These are phyloP conservation scores for Martiniozyma asiatica DNA, from an alignment of 1,139 yeast genomes.

Conservation along the genomic window DNA sequence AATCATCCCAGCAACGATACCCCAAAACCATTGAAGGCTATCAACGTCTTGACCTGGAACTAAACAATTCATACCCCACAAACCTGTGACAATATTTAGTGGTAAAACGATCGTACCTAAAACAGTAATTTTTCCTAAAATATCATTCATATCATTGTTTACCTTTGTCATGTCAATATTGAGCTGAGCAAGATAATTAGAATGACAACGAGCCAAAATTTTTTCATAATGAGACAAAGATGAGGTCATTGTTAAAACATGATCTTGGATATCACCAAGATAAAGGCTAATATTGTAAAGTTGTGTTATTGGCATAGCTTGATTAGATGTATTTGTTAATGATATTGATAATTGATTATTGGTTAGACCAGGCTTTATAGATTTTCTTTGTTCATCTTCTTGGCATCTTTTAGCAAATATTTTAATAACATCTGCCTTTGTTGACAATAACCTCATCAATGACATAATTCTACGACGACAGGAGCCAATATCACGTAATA, in stretches of 20 bases:
- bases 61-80: conserved; percentile 97
- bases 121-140: conserved; percentile 83
- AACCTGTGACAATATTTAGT: conserved; percentile 85
- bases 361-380: no score
- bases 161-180: conserved; percentile 96
- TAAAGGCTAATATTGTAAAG: conserved; percentile 78
- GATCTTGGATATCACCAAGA: conserved; percentile 89
- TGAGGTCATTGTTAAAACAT: conserved; percentile 90
- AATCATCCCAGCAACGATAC: conserved; percentile 32
- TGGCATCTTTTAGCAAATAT: conserved; percentile 87
- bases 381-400: conserved; percentile 72
- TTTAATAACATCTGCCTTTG: conserved; percentile 91
- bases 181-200: conserved; percentile 90
- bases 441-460: conserved; percentile 67
- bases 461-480: conserved; percentile 93
- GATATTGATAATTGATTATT: no score
- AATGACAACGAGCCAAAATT: conserved; percentile 81
- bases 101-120: conserved; percentile 93
- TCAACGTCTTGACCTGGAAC: conserved; percentile 83
- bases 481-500: conserved; percentile 90
- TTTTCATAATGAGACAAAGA: conserved; percentile 90
- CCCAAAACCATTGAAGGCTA: conserved; percentile 71
- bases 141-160: conserved; percentile 95
- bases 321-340: no score
- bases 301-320: no score